Evolutionary conservation across 2,329 filamentous ascomycete species (phyloP).

Genomic region (Pseudogymnoascus sp.): DNA sequence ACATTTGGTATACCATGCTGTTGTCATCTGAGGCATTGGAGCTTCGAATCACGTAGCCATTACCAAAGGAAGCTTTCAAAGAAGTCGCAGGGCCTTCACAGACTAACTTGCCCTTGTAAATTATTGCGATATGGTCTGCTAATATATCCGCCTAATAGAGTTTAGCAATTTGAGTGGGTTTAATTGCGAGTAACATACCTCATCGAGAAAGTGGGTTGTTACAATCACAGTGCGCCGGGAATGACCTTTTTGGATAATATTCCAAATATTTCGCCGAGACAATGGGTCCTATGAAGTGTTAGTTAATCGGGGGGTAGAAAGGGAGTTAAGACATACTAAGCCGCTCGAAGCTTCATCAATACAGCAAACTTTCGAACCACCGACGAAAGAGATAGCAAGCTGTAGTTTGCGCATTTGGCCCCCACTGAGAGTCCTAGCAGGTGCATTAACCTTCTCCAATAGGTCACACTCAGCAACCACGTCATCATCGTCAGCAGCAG

Average conservation of each 20-base stretch:
- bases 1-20: conserved; percentile 20
- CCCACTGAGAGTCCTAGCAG: conserved; percentile 53
- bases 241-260: conserved; percentile 58
- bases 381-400: conserved; percentile 62
- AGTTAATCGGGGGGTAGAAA: conserved; percentile 5
- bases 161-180: neutral
- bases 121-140: conserved; percentile 58
- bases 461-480: conserved; percentile 54
- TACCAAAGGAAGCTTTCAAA: conserved; percentile 55
- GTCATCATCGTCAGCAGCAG: conserved; percentile 41
- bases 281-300: conserved; percentile 44
- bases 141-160: conserved; percentile 49
- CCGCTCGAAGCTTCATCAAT: conserved; percentile 62
- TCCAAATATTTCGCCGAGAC: conserved; percentile 61
- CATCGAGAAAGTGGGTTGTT: conserved; percentile 63
- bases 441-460: conserved; percentile 49
- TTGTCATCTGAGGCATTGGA: conserved; percentile 17
- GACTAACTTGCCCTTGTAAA: conserved; percentile 58
- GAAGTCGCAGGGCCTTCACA: conserved; percentile 57
- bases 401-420: conserved; percentile 64
- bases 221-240: conserved; percentile 55
- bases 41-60: conserved; percentile 44
- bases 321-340: conserved; percentile 29
- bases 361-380: conserved; percentile 57
- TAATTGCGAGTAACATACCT: conserved; percentile 26